phyloP scores from a whole-genome alignment of 2,329 filamentous ascomycete genomes.

The Phialophora tarda region DNA sequence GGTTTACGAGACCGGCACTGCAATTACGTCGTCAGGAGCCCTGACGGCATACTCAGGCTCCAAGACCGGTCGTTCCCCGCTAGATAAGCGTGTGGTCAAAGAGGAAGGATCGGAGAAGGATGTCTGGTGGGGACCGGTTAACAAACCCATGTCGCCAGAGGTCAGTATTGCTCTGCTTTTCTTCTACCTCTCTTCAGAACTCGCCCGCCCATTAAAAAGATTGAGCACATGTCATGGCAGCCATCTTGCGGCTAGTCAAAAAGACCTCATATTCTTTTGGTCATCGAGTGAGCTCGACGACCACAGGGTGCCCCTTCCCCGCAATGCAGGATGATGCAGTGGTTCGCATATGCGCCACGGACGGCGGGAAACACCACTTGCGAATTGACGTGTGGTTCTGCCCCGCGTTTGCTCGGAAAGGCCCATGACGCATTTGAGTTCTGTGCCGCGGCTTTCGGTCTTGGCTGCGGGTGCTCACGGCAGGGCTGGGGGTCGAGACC shows the following conservation, averaged over 20 bases:
- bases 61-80: conserved; percentile 95
- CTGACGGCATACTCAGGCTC: conserved; percentile 96
- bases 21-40: conserved; percentile 93
- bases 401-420: conserved; percentile 29
- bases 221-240: conserved; percentile 10
- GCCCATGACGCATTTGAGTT: conserved; percentile 30
- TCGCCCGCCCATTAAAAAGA: conserved; percentile 35
- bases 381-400: conserved; percentile 16
- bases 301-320: conserved; percentile 14
- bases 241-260: conserved; percentile 2
- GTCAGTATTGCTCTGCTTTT: conserved; percentile 62
- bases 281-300: conserved; percentile 4
- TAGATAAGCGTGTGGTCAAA: conserved; percentile 97
- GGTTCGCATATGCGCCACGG: conserved; percentile 20
- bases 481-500: not conserved
- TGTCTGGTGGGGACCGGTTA: conserved; percentile 98
- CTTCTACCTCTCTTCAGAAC: conserved; percentile 28
- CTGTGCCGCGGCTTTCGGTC: conserved; percentile 19
- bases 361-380: conserved; percentile 19
- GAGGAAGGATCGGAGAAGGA: conserved; percentile 87
- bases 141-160: conserved; percentile 97
- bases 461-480: conserved; percentile 31
- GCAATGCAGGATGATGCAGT: conserved; percentile 19
- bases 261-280: conserved; percentile 5
- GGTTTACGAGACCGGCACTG: conserved; percentile 92